These are phyloP conservation scores for Sclerotinia trifoliorum DNA, from an alignment of 2,329 filamentous ascomycete genomes.

Conservation along the genomic window DNA sequence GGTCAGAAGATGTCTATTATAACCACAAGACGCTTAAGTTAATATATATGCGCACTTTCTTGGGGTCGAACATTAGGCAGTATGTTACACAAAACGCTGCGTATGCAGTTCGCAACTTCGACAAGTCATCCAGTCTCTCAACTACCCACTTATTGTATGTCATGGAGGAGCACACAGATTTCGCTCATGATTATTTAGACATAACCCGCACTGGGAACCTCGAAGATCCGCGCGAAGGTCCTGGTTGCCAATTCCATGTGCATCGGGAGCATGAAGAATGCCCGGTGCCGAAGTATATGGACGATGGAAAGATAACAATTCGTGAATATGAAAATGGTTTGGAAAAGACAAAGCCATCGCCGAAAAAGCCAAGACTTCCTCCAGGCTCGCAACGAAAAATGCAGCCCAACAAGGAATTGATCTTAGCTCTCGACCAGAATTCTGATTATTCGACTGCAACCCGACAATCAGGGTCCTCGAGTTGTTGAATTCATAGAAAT, in stretches of 20 bases:
- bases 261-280: background rate
- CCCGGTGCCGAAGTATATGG: too few species aligned
- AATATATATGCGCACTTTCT: background rate
- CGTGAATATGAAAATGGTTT: background rate
- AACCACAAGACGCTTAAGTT: fast-evolving
- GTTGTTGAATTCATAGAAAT: too few species aligned
- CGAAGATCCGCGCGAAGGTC: background rate
- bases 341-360: background rate
- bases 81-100: background rate
- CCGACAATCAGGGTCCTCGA: too few species aligned
- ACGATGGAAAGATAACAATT: background rate
- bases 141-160: too few species aligned
- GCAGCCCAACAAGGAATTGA: too few species aligned
- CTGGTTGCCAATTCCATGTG: background rate
- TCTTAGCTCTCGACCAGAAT: too few species aligned
- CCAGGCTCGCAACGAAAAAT: too few species aligned
- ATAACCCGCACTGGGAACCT: too few species aligned
- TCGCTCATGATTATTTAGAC: background rate
- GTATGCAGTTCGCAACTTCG: background rate
- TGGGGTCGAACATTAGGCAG: background rate
- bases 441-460: too few species aligned
- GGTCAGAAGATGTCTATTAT: background rate
- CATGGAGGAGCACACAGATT: background rate
- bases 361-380: background rate
- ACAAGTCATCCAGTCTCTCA: background rate